Evolutionary conservation across 1,284 basidiomycete genomes (phyloP).

Genomic region (Polyporus tsugae): DNA sequence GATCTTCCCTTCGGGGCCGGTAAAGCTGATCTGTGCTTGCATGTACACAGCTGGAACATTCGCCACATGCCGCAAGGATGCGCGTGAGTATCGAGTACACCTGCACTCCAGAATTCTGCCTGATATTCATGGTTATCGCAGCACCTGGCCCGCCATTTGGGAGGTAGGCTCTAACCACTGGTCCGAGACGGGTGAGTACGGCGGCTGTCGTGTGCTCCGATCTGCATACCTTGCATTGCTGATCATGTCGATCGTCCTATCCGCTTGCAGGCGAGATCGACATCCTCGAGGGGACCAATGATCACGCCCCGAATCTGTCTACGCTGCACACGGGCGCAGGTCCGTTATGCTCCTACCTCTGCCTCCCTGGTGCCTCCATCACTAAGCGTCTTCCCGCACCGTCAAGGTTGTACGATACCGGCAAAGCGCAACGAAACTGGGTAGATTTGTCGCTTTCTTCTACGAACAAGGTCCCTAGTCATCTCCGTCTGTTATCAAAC

Average conservation of each 20-base stretch:
- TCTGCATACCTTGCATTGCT: not conserved
- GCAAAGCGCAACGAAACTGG: constrained; percentile 55
- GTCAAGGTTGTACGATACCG: constrained; percentile 68
- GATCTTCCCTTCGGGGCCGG: no score
- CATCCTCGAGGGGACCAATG: constrained; percentile 75
- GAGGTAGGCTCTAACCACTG: constrained; percentile 44
- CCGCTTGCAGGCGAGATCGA: constrained; percentile 65
- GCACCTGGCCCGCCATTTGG: constrained; percentile 51
- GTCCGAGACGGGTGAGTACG: constrained; percentile 39
- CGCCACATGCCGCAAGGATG: constrained; percentile 70
- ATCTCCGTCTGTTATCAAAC: not conserved
- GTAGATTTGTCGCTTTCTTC: constrained; percentile 44
- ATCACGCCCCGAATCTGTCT: constrained; percentile 58
- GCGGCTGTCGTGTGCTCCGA: not conserved
- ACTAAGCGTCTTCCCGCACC: not conserved
- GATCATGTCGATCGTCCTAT: not conserved
- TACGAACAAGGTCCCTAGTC: not conserved
- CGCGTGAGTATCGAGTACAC: constrained; percentile 53
- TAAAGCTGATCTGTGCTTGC: not conserved
- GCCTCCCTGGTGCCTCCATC: not conserved
- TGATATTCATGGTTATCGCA: constrained; percentile 13
- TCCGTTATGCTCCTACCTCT: constrained; percentile 25
- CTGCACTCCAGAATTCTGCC: not conserved
- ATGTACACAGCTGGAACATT: constrained; percentile 55
- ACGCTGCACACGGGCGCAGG: constrained; percentile 70